Conservation (phyloP, 805 yeast species). For the Candida fluviatilis region DNA sequence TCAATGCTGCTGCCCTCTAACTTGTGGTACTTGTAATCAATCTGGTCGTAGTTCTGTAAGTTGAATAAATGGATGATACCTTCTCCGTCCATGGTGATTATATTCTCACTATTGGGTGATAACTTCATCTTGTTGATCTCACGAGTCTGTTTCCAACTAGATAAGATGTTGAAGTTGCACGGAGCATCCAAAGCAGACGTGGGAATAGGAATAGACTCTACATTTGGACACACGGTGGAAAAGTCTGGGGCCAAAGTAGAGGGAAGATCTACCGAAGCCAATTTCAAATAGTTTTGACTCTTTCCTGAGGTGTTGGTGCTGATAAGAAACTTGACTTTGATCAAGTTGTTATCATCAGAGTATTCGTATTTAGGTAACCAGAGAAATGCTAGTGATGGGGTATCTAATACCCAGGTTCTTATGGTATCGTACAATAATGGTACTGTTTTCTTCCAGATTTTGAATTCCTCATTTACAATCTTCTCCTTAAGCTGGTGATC, state of each 20-base stretch:
- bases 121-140: conserved; percentile 62
- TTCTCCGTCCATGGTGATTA: conserved; percentile 52
- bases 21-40: conserved; percentile 50
- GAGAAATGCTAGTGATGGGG: conserved; percentile 69
- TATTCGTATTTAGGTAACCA: conserved; percentile 53
- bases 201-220: conserved; percentile 21
- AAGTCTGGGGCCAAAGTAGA: conserved; percentile 43
- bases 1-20: conserved; percentile 68
- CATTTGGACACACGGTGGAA: conserved; percentile 19
- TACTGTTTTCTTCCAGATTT: conserved; percentile 78
- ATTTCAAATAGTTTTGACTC: conserved; percentile 40
- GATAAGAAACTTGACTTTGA: conserved; percentile 36
- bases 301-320: conserved; percentile 47
- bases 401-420: conserved; percentile 61
- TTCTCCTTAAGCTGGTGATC: conserved; percentile 58
- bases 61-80: conserved; percentile 49
- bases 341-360: conserved; percentile 24
- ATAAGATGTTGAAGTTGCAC: conserved; percentile 39
- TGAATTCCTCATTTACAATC: conserved; percentile 68
- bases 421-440: conserved; percentile 74
- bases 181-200: conserved; percentile 17
- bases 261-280: conserved; percentile 46
- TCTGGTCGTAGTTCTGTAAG: conserved; percentile 13
- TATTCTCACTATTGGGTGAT: conserved; percentile 43
- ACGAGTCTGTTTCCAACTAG: conserved; percentile 58